A percentile compares a stretch with the other conserved stretches of the same genome.
Evolutionary conservation across 2,329 filamentous ascomycete genomes (phyloP).

Genomic region (Colletotrichum lentis): DNA sequence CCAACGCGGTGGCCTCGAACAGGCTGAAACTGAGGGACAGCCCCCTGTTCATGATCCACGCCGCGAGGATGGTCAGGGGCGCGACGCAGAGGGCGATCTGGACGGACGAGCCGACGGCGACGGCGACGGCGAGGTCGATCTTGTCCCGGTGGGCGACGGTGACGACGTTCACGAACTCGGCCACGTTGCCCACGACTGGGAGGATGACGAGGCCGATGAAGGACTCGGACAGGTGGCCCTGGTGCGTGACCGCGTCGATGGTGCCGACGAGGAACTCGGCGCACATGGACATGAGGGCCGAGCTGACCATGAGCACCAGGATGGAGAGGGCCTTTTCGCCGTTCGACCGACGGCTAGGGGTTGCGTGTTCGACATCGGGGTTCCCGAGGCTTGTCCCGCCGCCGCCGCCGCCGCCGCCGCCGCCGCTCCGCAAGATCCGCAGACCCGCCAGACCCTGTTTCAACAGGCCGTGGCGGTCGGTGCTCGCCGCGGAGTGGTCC

Average conservation of each 20-base stretch:
- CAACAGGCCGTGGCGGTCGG: conserved; percentile 32
- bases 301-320: conserved; percentile 60
- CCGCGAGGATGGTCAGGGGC: conserved; percentile 66
- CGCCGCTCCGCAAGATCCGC: conserved; percentile 36
- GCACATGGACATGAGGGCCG: conserved; percentile 65
- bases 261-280: conserved; percentile 69
- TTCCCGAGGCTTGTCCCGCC: background rate
- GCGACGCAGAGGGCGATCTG: conserved; percentile 70
- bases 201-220: conserved; percentile 70
- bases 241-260: conserved; percentile 63
- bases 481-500: conserved; percentile 38
- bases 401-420: too few species aligned
- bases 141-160: conserved; percentile 68
- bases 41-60: conserved; percentile 64
- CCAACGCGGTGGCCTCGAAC: conserved; percentile 78
- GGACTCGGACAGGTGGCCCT: conserved; percentile 60
- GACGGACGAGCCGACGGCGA: conserved; percentile 67
- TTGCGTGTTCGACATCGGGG: rapidly evolving
- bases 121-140: conserved; percentile 68
- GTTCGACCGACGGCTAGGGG: background rate
- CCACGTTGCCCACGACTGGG: conserved; percentile 69
- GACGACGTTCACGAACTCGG: conserved; percentile 69
- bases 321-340: conserved; percentile 52
- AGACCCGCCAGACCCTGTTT: conserved; percentile 39
- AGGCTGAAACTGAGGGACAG: conserved; percentile 76